Evolutionary conservation across 1,284 basidiomycete genomes (phyloP).

Genomic region (Cystobasidium sp.): DNA sequence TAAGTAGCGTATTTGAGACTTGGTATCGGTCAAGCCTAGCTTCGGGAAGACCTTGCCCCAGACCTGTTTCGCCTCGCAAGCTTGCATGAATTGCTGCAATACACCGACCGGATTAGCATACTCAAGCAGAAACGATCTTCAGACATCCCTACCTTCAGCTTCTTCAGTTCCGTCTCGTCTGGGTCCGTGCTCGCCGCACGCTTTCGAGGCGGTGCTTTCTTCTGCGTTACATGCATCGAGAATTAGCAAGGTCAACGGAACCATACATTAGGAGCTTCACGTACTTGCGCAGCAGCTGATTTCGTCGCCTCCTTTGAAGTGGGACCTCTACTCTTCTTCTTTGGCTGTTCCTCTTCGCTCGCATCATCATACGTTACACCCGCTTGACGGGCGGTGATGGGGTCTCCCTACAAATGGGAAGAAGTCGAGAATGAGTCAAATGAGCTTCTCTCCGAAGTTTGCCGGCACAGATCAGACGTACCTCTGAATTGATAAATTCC

Average conservation of each 20-base stretch:
- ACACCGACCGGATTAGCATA: background rate
- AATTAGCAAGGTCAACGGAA: background rate
- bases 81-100: constrained; percentile 28
- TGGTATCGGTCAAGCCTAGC: background rate
- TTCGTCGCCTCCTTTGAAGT: constrained; percentile 4
- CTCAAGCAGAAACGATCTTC: background rate
- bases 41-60: constrained; percentile 33
- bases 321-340: constrained; percentile 23
- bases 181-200: constrained; percentile 17
- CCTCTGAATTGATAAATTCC: constrained; percentile 41
- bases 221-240: background rate
- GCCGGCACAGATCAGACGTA: background rate
- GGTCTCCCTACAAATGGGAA: constrained; percentile 24
- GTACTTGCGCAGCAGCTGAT: background rate
- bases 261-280: background rate
- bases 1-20: constrained; percentile 27
- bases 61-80: constrained; percentile 33
- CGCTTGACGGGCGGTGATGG: constrained; percentile 37
- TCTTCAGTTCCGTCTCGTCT: constrained; percentile 41
- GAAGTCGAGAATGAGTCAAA: background rate
- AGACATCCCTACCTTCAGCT: constrained; percentile 29
- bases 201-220: constrained; percentile 9
- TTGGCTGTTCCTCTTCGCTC: constrained; percentile 25
- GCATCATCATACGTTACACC: constrained; percentile 9
- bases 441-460: background rate